Conservation (phyloP, 208 protist genomes). For the Leishmania major region DNA sequence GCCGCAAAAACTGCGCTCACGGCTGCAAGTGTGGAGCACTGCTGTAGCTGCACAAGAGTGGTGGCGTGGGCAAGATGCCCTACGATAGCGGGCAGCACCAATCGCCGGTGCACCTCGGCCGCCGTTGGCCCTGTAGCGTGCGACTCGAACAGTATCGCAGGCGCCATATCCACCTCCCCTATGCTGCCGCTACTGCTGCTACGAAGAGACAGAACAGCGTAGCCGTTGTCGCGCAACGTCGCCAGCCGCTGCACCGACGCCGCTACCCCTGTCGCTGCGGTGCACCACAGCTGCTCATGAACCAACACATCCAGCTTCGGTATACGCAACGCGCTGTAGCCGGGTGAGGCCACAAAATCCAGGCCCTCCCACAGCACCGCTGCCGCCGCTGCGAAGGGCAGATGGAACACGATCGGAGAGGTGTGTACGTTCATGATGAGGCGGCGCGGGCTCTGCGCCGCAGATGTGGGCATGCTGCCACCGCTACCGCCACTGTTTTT, state of each 20-base stretch:
- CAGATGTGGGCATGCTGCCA: background rate
- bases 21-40: conserved; percentile 15
- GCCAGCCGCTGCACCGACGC: conserved; percentile 6
- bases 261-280: background rate
- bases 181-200: conserved; percentile 4
- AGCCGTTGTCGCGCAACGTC: conserved; percentile 20
- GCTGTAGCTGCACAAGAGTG: conserved; percentile 21
- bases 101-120: conserved; percentile 12
- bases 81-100: conserved; percentile 23
- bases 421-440: conserved; percentile 36
- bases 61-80: conserved; percentile 7
- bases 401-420: conserved; percentile 39
- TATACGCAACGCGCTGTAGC: conserved; percentile 28
- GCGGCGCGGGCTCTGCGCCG: conserved; percentile 12
- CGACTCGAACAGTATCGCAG: conserved; percentile 26
- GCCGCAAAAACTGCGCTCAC: conserved; percentile 11
- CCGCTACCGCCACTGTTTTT: background rate
- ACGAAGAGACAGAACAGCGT: conserved; percentile 20
- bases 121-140: conserved; percentile 15
- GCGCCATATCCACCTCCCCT: background rate
- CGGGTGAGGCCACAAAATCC: conserved; percentile 18
- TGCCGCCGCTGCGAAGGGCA: conserved; percentile 36
- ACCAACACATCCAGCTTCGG: conserved; percentile 29
- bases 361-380: conserved; percentile 54
- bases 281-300: conserved; percentile 21